These are phyloP conservation scores for Crucibulum cyathiforme DNA, from an alignment of 1,284 basidiomycete species.

Conservation along the genomic window DNA sequence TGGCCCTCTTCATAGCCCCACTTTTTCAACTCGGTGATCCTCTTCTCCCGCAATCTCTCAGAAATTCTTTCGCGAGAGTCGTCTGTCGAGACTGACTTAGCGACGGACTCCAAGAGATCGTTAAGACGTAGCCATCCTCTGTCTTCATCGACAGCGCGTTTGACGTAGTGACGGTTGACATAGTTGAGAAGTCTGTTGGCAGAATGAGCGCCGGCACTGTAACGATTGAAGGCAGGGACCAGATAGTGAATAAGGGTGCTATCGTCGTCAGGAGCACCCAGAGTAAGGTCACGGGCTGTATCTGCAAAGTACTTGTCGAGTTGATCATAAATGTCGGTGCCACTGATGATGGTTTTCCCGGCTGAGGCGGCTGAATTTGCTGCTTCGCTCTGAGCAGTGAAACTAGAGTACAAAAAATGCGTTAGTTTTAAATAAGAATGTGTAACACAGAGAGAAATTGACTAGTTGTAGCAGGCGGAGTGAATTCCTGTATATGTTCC, in stretches of 20 bases:
- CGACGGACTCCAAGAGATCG: conserved; percentile 70
- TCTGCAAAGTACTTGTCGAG: conserved; percentile 70
- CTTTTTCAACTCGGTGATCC: conserved; percentile 64
- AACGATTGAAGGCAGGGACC: conserved; percentile 72
- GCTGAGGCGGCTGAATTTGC: conserved; percentile 33
- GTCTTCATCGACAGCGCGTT: conserved; percentile 77
- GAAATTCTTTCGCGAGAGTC: conserved; percentile 65
- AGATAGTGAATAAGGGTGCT: conserved; percentile 71
- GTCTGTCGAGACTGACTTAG: conserved; percentile 55
- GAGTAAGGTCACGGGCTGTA: conserved; percentile 62
- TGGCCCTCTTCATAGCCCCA: conserved; percentile 70
- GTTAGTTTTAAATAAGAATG: not conserved
- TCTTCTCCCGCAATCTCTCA: conserved; percentile 60
- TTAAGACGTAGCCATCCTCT: conserved; percentile 73
- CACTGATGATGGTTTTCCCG: conserved; percentile 43
- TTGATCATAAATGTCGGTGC: conserved; percentile 72
- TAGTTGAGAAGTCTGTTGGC: conserved; percentile 77
- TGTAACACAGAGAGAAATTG: conserved; percentile 20
- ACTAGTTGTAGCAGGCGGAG: conserved; percentile 80
- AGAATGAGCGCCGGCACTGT: conserved; percentile 66
- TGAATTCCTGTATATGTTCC: conserved; percentile 77
- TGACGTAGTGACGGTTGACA: conserved; percentile 79
- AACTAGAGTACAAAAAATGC: conserved; percentile 37
- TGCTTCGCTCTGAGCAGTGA: conserved; percentile 65
- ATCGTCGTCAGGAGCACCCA: conserved; percentile 70